A percentile compares a stretch with the other conserved stretches of the same genome.
phyloP scores from a whole-genome alignment of 352 stramenopile species.

The Globisporangium alternatum region DNA sequence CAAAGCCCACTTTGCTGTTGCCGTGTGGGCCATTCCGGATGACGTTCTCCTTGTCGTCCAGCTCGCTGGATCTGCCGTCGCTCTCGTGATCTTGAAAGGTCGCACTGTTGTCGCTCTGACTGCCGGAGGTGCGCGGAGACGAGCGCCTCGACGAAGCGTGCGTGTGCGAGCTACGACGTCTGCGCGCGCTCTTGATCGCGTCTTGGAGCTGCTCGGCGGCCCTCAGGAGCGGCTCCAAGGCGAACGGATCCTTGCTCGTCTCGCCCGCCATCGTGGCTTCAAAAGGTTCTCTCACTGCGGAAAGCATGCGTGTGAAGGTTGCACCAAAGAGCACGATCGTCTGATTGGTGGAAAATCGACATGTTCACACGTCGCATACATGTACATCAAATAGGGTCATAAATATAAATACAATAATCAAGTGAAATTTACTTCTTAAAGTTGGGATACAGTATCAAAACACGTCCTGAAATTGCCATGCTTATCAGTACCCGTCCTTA shows the following conservation, averaged over 20 bases:
- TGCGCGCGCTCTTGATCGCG: constrained; percentile 41
- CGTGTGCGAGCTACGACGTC: constrained; percentile 16
- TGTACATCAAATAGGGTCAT: not conserved
- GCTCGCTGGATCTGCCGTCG: not conserved
- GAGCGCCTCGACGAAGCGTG: not conserved
- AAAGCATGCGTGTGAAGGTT: not conserved
- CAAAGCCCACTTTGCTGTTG: not conserved
- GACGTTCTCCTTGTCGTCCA: constrained; percentile 6
- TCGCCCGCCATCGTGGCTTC: not conserved
- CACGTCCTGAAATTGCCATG: not conserved
- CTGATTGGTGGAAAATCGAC: constrained; percentile 3
- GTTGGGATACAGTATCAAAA: not conserved
- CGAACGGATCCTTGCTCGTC: constrained; percentile 17
- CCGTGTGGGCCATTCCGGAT: not conserved
- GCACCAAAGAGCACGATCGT: not conserved
- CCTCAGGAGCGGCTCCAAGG: constrained; percentile 34
- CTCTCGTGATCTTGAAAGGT: constrained; percentile 5
- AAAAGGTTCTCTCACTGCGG: too few species aligned
- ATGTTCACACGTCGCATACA: not conserved
- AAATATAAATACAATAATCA: not conserved
- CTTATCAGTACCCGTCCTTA: constrained; percentile 1
- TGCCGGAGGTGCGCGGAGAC: not conserved
- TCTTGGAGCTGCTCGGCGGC: constrained; percentile 51
- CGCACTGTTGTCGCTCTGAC: not conserved
- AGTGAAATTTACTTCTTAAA: too few species aligned